Conservation (phyloP, 768 basidiomycete genomes). For the Pisolithus tinctorius region DNA sequence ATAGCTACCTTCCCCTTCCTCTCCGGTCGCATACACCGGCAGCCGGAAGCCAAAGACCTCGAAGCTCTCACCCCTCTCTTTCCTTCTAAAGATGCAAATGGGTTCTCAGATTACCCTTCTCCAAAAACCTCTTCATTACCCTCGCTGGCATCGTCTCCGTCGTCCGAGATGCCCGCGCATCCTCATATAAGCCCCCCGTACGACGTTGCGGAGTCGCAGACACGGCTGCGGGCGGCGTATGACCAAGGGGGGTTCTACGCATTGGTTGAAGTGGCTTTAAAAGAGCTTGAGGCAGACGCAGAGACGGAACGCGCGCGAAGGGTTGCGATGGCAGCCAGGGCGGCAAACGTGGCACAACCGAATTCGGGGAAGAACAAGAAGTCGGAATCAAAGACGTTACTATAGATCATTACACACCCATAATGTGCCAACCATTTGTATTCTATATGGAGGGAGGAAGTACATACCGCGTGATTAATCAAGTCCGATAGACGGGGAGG, state of each 20-base stretch:
- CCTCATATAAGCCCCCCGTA: background rate
- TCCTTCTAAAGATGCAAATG: background rate
- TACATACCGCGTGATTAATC: no score
- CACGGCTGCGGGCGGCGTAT: slow-evolving; percentile 48
- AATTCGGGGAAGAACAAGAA: background rate
- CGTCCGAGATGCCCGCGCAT: background rate
- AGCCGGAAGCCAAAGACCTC: slow-evolving; percentile 25
- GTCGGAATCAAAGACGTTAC: background rate
- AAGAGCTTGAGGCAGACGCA: slow-evolving; percentile 54
- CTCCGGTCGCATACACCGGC: slow-evolving; percentile 45
- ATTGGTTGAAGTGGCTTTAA: slow-evolving; percentile 47
- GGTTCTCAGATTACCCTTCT: slow-evolving; percentile 1
- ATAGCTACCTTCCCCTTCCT: slow-evolving; percentile 43
- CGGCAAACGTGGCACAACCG: background rate
- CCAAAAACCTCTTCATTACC: background rate
- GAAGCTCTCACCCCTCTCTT: slow-evolving; percentile 1
- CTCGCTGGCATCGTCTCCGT: background rate
- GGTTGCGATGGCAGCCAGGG: background rate
- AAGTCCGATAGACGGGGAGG: no score
- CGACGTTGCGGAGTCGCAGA: slow-evolving; percentile 38
- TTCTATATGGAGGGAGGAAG: no score
- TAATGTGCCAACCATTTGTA: no score
- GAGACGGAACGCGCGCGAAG: slow-evolving; percentile 38
- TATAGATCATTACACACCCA: background rate
- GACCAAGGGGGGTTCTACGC: slow-evolving; percentile 50